Evolutionary conservation across 78 protist genomes (phyloP).

Genomic region (Cyanophora paradoxa): DNA sequence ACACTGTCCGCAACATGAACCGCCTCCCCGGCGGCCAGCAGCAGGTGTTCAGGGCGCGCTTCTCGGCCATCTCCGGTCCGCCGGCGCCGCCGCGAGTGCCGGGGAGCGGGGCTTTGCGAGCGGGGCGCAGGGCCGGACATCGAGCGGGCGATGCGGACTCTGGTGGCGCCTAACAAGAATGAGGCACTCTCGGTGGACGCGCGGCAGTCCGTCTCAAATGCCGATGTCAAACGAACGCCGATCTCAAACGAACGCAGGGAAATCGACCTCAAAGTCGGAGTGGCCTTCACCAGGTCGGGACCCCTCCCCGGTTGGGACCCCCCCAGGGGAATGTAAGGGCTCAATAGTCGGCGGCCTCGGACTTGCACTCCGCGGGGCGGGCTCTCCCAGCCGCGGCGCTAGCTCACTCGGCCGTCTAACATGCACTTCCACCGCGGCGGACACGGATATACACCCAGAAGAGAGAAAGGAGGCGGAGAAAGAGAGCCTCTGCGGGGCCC

Average conservation of each 20-base stretch:
- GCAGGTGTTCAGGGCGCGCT: constrained; percentile 33
- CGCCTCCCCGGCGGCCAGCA: neutral
- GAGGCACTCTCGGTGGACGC: constrained; percentile 55
- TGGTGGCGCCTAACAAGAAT: constrained; percentile 35
- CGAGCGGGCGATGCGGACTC: constrained; percentile 22
- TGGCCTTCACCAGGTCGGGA: constrained; percentile 59
- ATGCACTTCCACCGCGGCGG: too few species aligned
- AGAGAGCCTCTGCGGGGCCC: too few species aligned
- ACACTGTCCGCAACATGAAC: neutral
- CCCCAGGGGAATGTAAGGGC: too few species aligned
- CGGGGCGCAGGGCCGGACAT: constrained; percentile 8
- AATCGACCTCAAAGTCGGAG: constrained; percentile 50
- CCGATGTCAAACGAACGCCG: neutral
- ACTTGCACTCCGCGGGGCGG: too few species aligned
- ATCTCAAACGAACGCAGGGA: neutral
- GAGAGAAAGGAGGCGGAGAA: too few species aligned
- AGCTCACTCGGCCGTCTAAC: too few species aligned
- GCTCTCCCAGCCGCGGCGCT: too few species aligned
- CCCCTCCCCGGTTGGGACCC: too few species aligned
- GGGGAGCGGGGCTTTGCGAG: neutral
- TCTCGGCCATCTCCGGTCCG: constrained; percentile 35
- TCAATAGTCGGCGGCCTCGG: too few species aligned
- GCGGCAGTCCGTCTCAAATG: constrained; percentile 9
- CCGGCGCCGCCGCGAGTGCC: neutral
- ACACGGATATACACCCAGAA: too few species aligned